A percentile compares a stretch with the other conserved stretches of the same genome.
Evolutionary conservation across 2,329 filamentous ascomycete species (phyloP).

Genomic region (Hypoxylon sp.): DNA sequence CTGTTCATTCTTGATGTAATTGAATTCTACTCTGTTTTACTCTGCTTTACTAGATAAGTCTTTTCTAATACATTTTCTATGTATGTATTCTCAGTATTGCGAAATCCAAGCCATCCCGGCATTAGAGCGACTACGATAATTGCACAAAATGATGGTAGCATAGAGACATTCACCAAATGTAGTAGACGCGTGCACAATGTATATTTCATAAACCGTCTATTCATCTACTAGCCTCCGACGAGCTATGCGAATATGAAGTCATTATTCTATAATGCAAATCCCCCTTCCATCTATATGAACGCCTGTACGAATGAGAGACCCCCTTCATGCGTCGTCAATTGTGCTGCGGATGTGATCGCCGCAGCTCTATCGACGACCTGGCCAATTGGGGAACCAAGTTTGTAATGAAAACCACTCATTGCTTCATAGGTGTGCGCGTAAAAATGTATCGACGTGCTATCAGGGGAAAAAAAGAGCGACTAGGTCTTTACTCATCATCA

Average conservation of each 20-base stretch:
- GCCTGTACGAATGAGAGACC: conserved; percentile 22
- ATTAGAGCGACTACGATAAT: no score
- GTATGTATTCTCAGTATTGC: no score
- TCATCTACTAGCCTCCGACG: no score
- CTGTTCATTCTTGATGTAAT: no score
- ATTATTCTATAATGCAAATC: conserved; percentile 29
- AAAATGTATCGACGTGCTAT: conserved; percentile 10
- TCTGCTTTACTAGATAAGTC: no score
- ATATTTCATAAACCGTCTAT: no score
- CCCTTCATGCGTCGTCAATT: conserved; percentile 17
- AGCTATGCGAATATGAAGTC: conserved; percentile 15
- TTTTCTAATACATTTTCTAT: no score
- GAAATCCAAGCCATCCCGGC: no score
- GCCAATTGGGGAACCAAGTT: conserved; percentile 6
- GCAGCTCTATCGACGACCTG: conserved; percentile 11
- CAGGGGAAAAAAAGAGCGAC: neutral
- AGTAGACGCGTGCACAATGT: no score
- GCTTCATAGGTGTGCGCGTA: conserved; percentile 6
- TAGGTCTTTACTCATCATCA: conserved; percentile 65
- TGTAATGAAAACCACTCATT: conserved; percentile 5
- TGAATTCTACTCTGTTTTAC: no score
- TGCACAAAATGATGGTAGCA: no score
- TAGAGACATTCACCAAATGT: no score
- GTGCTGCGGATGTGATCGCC: conserved; percentile 17
- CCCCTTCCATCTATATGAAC: conserved; percentile 31